phyloP scores from a whole-genome alignment of 495 filamentous ascomycete genomes.

The Letharia lupina region DNA sequence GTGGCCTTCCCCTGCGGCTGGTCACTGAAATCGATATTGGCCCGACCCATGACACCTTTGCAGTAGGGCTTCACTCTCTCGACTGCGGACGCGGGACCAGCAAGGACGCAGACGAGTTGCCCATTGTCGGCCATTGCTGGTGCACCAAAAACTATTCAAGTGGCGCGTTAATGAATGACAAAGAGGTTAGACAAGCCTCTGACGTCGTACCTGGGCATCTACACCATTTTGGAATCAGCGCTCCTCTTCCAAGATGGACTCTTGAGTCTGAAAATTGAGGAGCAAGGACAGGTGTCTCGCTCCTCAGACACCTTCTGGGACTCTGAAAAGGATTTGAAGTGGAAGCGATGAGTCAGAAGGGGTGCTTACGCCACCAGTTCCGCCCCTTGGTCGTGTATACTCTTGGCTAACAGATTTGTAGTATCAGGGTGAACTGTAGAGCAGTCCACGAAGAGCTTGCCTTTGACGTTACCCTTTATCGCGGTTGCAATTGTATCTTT shows the following conservation, averaged over 20 bases:
- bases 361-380: constrained; percentile 53
- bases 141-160: constrained; percentile 26
- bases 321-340: not conserved
- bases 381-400: constrained; percentile 48
- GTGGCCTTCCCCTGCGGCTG: constrained; percentile 50
- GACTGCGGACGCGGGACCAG: constrained; percentile 54
- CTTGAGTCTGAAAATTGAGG: not conserved
- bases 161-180: not conserved
- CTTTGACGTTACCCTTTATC: constrained; percentile 41
- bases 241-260: not conserved
- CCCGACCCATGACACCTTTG: constrained; percentile 66
- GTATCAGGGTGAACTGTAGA: constrained; percentile 85
- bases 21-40: constrained; percentile 61
- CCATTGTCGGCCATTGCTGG: constrained; percentile 46
- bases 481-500: constrained; percentile 38
- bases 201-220: constrained; percentile 42
- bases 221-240: not conserved
- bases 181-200: not conserved
- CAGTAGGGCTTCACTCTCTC: constrained; percentile 62
- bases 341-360: too few species aligned
- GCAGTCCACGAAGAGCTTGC: constrained; percentile 75
- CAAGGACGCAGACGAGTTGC: constrained; percentile 65
- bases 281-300: not conserved
- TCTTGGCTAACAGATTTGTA: constrained; percentile 52
- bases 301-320: not conserved